Conservation (phyloP, 768 basidiomycete genomes). For the Xerocomellus dryophilus region DNA sequence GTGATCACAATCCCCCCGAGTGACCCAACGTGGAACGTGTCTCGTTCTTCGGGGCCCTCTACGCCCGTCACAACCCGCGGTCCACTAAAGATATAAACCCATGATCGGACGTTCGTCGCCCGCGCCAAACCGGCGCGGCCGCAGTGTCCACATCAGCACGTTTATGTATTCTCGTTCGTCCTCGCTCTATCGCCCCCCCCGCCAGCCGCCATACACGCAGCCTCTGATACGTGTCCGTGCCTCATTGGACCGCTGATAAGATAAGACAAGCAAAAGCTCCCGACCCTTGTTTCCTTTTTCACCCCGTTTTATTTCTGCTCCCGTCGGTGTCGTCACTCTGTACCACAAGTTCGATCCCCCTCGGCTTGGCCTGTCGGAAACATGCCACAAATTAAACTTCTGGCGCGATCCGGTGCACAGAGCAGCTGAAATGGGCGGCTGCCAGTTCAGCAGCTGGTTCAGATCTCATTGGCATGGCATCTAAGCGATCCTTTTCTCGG, state of each 20-base stretch:
- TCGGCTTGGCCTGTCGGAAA: background rate
- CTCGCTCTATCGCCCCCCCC: conserved; percentile 20
- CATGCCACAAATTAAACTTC: conserved; percentile 3
- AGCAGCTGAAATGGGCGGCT: conserved; percentile 5
- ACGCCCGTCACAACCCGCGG: conserved; percentile 22
- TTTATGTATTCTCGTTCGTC: conserved; percentile 3
- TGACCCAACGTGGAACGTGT: conserved; percentile 19
- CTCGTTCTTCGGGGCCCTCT: conserved; percentile 19
- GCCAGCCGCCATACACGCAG: conserved; percentile 12
- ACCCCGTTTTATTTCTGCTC: background rate
- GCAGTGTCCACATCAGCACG: conserved; percentile 9
- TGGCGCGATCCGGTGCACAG: background rate
- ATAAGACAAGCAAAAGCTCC: conserved; percentile 25
- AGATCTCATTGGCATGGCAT: background rate
- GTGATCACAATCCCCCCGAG: conserved; percentile 14
- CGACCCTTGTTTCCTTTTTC: conserved; percentile 15
- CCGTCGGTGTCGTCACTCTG: conserved; percentile 18
- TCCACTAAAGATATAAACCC: conserved; percentile 3
- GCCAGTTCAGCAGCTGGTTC: background rate
- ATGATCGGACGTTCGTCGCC: conserved; percentile 1
- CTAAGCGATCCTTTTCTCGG: conserved; percentile 4
- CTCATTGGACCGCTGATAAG: conserved; percentile 28
- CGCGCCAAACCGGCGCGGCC: conserved; percentile 10
- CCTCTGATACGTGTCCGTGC: conserved; percentile 22
- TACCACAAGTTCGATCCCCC: background rate